These are phyloP conservation scores for Penicillium olsonii DNA, from an alignment of 2,329 filamentous ascomycete genomes.

Conservation along the genomic window DNA sequence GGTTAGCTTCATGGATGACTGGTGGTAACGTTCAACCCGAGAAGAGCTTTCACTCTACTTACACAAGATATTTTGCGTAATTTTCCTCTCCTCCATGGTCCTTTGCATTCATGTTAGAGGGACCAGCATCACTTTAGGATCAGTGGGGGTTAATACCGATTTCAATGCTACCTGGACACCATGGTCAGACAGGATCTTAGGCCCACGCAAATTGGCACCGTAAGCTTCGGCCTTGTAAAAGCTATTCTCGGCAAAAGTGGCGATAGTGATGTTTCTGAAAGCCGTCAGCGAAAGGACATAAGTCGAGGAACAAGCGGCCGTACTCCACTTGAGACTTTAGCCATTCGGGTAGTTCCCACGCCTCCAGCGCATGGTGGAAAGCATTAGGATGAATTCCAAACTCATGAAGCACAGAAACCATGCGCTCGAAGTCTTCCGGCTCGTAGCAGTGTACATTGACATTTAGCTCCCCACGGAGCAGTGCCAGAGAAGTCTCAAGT, in stretches of 20 bases:
- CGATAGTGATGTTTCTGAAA: not conserved
- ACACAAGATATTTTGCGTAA: not conserved
- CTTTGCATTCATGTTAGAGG: not conserved
- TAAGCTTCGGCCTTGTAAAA: not conserved
- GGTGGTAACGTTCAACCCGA: too few relatives aligned
- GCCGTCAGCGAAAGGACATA: not conserved
- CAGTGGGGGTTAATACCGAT: not conserved
- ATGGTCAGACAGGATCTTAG: not conserved
- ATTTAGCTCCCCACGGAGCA: not conserved
- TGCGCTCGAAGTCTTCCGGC: not conserved
- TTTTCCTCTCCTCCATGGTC: not conserved
- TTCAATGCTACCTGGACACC: not conserved
- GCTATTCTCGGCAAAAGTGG: not conserved
- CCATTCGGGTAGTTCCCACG: not conserved
- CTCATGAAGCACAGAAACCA: not conserved
- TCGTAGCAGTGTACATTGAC: not conserved
- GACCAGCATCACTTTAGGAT: not conserved
- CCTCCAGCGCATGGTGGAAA: not conserved
- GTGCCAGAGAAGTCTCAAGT: not conserved
- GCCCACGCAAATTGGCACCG: not conserved
- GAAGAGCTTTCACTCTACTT: not conserved
- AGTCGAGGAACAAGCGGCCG: not conserved
- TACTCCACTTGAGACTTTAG: not conserved
- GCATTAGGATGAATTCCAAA: not conserved
- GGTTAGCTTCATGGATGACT: not conserved